Evolutionary conservation across 148 eudicot species (phyloP).

Genomic region (Diospyros kaki): DNA sequence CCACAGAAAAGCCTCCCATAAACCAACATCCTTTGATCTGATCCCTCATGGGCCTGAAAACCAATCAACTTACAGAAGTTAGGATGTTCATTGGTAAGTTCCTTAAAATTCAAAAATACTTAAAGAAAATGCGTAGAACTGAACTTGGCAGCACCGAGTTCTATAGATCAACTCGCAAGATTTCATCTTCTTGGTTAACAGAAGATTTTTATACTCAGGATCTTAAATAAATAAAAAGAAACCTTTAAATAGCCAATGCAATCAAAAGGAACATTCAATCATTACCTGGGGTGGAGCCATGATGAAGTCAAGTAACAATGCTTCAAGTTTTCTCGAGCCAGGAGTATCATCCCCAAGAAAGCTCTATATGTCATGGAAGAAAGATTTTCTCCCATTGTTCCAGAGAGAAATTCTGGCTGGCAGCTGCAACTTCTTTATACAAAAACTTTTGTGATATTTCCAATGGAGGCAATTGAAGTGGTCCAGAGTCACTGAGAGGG

Average conservation of each 20-base stretch:
- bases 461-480: conserved; percentile 63
- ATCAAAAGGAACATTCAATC: background rate
- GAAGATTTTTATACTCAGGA: too few species aligned
- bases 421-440: conserved; percentile 68
- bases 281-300: conserved; percentile 57
- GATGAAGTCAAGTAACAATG: conserved; percentile 68
- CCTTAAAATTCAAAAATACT: too few species aligned
- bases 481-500: conserved; percentile 65
- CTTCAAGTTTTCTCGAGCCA: conserved; percentile 57
- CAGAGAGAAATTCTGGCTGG: conserved; percentile 81
- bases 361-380: conserved; percentile 73
- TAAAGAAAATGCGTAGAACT: background rate
- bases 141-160: conserved; percentile 2
- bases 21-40: conserved; percentile 77
- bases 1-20: conserved; percentile 93
- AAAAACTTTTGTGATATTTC: conserved; percentile 53
- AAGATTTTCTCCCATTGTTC: conserved; percentile 76
- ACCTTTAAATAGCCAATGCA: too few species aligned
- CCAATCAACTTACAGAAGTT: conserved; percentile 85
- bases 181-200: background rate
- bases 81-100: conserved; percentile 39
- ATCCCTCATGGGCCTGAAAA: conserved; percentile 81
- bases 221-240: too few species aligned
- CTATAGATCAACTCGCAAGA: conserved; percentile 10
- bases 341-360: conserved; percentile 50